A percentile compares a stretch with the other conserved stretches of the same genome.
Evolutionary conservation across 129 eudicot species (phyloP).

Genomic region (Pseudognaphalium luteoalbum): DNA sequence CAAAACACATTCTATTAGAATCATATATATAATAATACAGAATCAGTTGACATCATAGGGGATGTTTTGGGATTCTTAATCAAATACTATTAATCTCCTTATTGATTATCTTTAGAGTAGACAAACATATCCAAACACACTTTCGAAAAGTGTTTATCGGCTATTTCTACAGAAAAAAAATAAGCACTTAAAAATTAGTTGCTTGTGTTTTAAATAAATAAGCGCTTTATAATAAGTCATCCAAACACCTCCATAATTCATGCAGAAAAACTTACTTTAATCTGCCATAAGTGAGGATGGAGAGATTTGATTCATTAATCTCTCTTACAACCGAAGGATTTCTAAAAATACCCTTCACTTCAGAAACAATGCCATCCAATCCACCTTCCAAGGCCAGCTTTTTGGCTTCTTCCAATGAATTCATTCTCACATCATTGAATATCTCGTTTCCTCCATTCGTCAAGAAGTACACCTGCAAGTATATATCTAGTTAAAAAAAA

Average conservation of each 20-base stretch:
- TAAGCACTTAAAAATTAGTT: too few species aligned
- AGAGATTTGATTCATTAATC: constrained; percentile 75
- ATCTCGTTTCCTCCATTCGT: constrained; percentile 76
- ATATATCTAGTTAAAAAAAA: neutral
- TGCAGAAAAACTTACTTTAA: constrained; percentile 50
- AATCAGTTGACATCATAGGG: neutral
- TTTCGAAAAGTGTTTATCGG: too few species aligned
- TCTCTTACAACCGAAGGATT: constrained; percentile 66
- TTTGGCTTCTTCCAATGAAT: constrained; percentile 73
- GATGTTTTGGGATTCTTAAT: too few species aligned
- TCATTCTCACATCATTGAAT: constrained; percentile 69
- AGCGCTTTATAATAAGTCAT: too few species aligned
- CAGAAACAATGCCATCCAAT: constrained; percentile 84
- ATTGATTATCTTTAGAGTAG: too few species aligned
- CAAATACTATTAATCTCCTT: too few species aligned
- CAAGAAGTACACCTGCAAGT: constrained; percentile 50
- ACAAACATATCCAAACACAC: too few species aligned
- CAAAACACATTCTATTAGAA: constrained; percentile 1
- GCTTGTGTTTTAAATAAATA: too few species aligned
- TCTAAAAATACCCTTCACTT: constrained; percentile 72
- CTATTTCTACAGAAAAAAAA: too few species aligned
- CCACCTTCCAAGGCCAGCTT: constrained; percentile 67
- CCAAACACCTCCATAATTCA: too few species aligned
- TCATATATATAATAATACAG: too few species aligned
- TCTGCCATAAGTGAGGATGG: constrained; percentile 77